Conservation (phyloP, 2,329 filamentous ascomycete species). For the Penicillium sp. region DNA sequence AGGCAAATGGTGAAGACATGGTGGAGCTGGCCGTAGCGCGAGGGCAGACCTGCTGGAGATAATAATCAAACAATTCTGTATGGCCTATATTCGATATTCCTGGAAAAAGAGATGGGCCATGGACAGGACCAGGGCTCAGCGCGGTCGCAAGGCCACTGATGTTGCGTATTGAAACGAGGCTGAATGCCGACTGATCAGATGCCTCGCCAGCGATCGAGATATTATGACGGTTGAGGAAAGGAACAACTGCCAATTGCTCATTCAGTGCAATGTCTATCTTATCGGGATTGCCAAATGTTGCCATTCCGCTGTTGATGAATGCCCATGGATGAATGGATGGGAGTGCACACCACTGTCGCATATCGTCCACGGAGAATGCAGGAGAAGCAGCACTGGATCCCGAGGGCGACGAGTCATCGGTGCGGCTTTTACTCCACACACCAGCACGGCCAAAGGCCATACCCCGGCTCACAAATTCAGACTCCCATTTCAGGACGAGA, state of each 20-base stretch:
- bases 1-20: conserved; percentile 47
- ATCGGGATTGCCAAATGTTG: conserved; percentile 37
- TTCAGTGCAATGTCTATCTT: conserved; percentile 36
- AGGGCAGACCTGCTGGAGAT: conserved; percentile 49
- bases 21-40: conserved; percentile 47
- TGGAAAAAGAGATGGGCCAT: conserved; percentile 38
- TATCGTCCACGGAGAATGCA: conserved; percentile 26
- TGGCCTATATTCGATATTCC: conserved; percentile 38
- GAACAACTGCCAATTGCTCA: conserved; percentile 27
- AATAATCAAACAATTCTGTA: conserved; percentile 47
- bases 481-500: conserved; percentile 47
- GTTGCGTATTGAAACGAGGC: conserved; percentile 6
- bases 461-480: conserved; percentile 49
- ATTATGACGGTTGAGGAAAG: neutral
- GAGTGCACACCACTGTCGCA: conserved; percentile 37
- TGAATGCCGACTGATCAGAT: neutral
- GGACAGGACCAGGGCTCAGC: conserved; percentile 18
- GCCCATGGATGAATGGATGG: conserved; percentile 39
- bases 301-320: conserved; percentile 42
- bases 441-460: conserved; percentile 52
- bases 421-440: conserved; percentile 46
- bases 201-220: neutral
- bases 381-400: conserved; percentile 26
- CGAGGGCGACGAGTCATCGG: conserved; percentile 29
- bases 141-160: conserved; percentile 3